Base-by-base conservation (phyloP, 257 asterid species). In the Nicotiana undulata region DNA sequence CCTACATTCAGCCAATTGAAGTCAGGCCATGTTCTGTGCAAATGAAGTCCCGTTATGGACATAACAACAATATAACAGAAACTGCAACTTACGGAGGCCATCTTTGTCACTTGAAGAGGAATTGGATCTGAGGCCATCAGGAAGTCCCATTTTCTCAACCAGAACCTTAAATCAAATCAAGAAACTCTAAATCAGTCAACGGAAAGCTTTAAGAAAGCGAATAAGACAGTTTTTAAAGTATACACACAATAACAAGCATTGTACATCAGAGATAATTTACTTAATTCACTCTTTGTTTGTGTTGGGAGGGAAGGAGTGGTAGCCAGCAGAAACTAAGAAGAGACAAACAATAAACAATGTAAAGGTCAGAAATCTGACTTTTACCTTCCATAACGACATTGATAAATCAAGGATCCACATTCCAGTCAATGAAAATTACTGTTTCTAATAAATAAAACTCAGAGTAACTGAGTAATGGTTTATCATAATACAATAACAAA, bases 111-210 rank as follows among this genome's bases (percentile, higher is more conserved):
- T 86, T n/a, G 96, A 84, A 82, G 95, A 86, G 72, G 89, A 80
- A 56, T 83, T 85, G 80, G 91, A 86, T 81, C 86, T 82, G 74
- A 89, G 12, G 76, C 90, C 96, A 58, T 70, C 79, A 72, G 99
- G 94, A 83, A 90, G 95, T 53, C 98, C 99, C 98, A 96, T 94
- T 88, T 96, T 96, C 90, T 96, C 99, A 61, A 89, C 98, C 87
- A 96, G 86, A 89, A 96, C 98, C 99, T 96, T 88, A 64, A 82
- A 77, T 49, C 82, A 85, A 26, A 67, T 76, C 82, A 80, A 44
- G 9, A 26, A 52, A 55, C 75, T 79, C 75, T 63, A 66, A 63
- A 63, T 49, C 58, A 79, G 32, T 74, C 61, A 49, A 15, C 37
- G 11, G 9, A 22, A 49, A 49, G 61, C 24, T 8, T 74, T 49